phyloP scores from a whole-genome alignment of 2,329 filamentous ascomycete species.

The Aspergillus brunneoviolaceus region DNA sequence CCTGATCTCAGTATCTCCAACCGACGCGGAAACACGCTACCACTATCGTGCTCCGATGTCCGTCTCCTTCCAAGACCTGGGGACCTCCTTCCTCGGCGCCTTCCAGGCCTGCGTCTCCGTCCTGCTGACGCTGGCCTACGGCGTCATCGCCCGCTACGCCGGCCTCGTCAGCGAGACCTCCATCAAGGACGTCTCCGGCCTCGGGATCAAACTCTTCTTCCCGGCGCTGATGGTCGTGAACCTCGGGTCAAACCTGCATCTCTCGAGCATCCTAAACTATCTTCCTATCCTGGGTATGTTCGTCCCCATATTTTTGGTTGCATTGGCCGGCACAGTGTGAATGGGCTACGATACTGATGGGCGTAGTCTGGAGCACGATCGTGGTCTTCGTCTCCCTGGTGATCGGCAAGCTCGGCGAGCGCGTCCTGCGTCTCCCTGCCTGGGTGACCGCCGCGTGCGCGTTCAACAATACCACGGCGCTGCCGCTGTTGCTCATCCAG shows the following conservation, averaged over 20 bases:
- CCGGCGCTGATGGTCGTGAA: conserved; percentile 56
- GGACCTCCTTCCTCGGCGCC: conserved; percentile 50
- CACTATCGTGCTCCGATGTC: too few relatives aligned
- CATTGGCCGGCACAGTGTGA: too few relatives aligned
- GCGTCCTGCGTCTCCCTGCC: conserved; percentile 49
- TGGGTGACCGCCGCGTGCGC: conserved; percentile 56
- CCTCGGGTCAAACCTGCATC: conserved; percentile 52
- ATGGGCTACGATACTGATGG: neutral
- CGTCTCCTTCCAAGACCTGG: neutral
- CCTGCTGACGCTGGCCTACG: conserved; percentile 54
- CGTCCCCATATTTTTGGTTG: too few relatives aligned
- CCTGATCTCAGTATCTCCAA: too few relatives aligned
- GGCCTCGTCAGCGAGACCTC: conserved; percentile 48
- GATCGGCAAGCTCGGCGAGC: conserved; percentile 46
- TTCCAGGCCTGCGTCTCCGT: conserved; percentile 57
- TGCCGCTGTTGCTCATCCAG: conserved; percentile 54
- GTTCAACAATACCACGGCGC: conserved; percentile 59
- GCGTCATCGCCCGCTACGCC: conserved; percentile 52
- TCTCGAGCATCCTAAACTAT: conserved; percentile 50
- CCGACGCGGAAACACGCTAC: too few relatives aligned
- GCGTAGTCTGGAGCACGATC: conserved; percentile 50
- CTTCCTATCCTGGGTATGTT: conserved; percentile 49
- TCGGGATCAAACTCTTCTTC: conserved; percentile 55
- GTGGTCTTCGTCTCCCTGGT: conserved; percentile 53
- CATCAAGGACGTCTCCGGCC: conserved; percentile 54